Evolutionary conservation across 1,139 yeast species (phyloP).

Genomic region (Geotrichum restrictum): DNA sequence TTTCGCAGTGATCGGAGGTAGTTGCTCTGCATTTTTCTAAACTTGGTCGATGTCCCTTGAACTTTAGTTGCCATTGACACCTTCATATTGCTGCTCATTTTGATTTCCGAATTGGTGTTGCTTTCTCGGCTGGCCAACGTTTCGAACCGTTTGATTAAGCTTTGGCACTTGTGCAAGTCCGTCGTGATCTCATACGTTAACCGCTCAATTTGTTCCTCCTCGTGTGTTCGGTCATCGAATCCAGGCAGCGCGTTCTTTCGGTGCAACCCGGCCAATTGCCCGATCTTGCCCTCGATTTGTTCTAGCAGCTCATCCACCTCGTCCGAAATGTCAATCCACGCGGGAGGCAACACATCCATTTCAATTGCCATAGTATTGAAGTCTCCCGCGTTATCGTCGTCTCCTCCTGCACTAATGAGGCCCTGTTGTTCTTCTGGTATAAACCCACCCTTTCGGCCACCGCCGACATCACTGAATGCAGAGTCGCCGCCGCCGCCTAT

Average conservation of each 20-base stretch:
- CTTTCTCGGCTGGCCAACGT: constrained; percentile 42
- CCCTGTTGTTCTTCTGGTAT: constrained; percentile 64
- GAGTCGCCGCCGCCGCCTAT: constrained; percentile 1
- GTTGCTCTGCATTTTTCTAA: constrained; percentile 82
- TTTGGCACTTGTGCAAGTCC: constrained; percentile 71
- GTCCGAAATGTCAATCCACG: constrained; percentile 66
- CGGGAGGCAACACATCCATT: constrained; percentile 60
- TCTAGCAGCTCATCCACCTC: constrained; percentile 63
- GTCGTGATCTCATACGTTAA: constrained; percentile 70
- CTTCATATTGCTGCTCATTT: constrained; percentile 74
- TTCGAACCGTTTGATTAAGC: constrained; percentile 65
- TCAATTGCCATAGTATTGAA: constrained; percentile 37
- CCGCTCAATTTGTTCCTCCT: constrained; percentile 72
- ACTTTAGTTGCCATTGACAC: constrained; percentile 80
- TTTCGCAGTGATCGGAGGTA: constrained; percentile 60
- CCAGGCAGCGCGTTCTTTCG: constrained; percentile 83
- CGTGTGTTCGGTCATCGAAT: constrained; percentile 67
- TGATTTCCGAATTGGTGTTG: constrained; percentile 46
- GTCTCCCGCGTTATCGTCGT: constrained; percentile 37
- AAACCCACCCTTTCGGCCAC: constrained; percentile 31
- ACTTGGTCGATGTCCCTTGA: constrained; percentile 70
- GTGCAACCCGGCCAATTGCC: constrained; percentile 62
- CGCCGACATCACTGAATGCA: constrained; percentile 23
- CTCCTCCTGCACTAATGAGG: constrained; percentile 48
- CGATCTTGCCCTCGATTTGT: constrained; percentile 49